Conservation (phyloP, 768 basidiomycete species). For the Pisolithus microcarpus region DNA sequence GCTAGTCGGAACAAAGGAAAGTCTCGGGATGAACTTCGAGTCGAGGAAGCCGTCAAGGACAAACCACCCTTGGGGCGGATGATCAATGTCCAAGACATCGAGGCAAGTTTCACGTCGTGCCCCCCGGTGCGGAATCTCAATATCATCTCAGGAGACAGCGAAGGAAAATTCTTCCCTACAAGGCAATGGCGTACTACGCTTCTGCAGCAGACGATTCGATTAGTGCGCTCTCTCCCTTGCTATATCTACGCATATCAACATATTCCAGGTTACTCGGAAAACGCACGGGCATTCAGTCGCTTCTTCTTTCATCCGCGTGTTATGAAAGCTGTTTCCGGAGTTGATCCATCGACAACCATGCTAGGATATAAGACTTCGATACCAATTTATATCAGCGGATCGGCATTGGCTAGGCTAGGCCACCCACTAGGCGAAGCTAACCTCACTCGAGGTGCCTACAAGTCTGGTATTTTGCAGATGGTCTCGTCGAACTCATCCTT, state of each 20-base stretch:
- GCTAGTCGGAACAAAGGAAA: constrained; percentile 37
- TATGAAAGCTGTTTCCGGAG: constrained; percentile 55
- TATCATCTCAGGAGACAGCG: constrained; percentile 51
- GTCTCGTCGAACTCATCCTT: constrained; percentile 73
- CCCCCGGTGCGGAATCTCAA: not conserved
- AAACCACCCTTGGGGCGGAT: constrained; percentile 66
- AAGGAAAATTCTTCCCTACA: constrained; percentile 62
- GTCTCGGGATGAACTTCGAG: constrained; percentile 65
- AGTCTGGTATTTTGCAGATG: constrained; percentile 75
- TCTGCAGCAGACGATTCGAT: constrained; percentile 84
- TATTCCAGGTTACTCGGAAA: constrained; percentile 52
- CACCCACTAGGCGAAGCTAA: constrained; percentile 88
- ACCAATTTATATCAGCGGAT: constrained; percentile 78
- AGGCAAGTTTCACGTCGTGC: constrained; percentile 39
- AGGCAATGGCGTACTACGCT: constrained; percentile 77
- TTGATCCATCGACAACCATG: constrained; percentile 66
- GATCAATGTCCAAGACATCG: constrained; percentile 74
- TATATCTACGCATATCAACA: constrained; percentile 11
- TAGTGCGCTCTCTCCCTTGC: constrained; percentile 40
- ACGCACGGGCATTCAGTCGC: constrained; percentile 71
- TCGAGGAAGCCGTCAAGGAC: constrained; percentile 50
- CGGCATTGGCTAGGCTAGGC: constrained; percentile 79
- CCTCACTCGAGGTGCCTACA: constrained; percentile 62
- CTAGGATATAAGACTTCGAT: constrained; percentile 65
- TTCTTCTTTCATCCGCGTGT: constrained; percentile 87